Conservation (phyloP, 352 stramenopile genomes). For the Pythium coloratum region DNA sequence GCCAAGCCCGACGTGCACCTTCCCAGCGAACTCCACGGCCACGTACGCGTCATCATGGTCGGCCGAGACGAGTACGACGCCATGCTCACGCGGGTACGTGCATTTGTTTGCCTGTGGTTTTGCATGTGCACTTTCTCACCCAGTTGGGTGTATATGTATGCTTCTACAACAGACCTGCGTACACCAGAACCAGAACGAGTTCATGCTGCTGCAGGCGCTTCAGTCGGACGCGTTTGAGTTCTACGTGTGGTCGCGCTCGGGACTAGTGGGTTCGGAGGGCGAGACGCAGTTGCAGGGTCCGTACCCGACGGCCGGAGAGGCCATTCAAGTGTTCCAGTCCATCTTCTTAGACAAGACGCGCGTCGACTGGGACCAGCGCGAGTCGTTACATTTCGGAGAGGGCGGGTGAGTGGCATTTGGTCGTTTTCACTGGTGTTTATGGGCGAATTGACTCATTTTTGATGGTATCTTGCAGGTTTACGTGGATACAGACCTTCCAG, state of each 20-base stretch:
- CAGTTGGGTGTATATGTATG: not conserved
- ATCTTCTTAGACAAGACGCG: slow-evolving; percentile 54
- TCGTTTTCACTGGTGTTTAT: not conserved
- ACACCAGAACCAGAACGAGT: slow-evolving; percentile 64
- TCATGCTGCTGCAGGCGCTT: slow-evolving; percentile 62
- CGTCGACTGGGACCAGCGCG: slow-evolving; percentile 54
- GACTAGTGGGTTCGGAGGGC: slow-evolving; percentile 43
- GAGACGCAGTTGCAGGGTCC: slow-evolving; percentile 49
- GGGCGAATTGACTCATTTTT: not conserved
- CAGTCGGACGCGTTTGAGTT: slow-evolving; percentile 41
- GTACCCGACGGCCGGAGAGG: slow-evolving; percentile 32
- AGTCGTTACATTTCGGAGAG: slow-evolving; percentile 50
- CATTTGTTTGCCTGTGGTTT: not conserved
- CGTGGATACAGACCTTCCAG: slow-evolving; percentile 69
- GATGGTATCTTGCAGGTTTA: slow-evolving; percentile 40
- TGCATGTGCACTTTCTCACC: slow-evolving; percentile 15
- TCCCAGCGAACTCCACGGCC: slow-evolving; percentile 38
- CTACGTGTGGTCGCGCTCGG: slow-evolving; percentile 54
- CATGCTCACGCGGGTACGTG: slow-evolving; percentile 59
- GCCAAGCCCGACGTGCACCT: slow-evolving; percentile 51
- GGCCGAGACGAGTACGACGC: slow-evolving; percentile 51
- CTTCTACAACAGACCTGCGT: slow-evolving; percentile 41
- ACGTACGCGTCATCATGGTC: slow-evolving; percentile 41
- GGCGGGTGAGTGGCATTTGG: slow-evolving; percentile 29
- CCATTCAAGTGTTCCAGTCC: slow-evolving; percentile 46